Percentiles rank a stretch among this genome's conserved stretches.
Conservation (phyloP, 2,329 filamentous ascomycete genomes). For the Biscogniauxia marginata region DNA sequence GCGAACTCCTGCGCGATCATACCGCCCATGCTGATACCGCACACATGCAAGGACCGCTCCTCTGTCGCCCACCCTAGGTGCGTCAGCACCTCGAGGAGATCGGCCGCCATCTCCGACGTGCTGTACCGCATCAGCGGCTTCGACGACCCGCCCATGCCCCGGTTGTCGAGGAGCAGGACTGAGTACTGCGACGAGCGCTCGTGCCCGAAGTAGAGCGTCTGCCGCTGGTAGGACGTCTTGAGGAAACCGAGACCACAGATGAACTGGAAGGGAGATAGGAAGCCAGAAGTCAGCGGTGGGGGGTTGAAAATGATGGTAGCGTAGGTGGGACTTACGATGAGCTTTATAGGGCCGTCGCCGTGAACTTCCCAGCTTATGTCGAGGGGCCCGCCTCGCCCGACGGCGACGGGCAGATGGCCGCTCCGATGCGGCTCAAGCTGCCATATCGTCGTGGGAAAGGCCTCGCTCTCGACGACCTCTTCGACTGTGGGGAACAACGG, state of each 20-base stretch:
- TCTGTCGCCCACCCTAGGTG: slow-evolving; percentile 62
- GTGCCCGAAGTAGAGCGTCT: slow-evolving; percentile 81
- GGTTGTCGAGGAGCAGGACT: slow-evolving; percentile 77
- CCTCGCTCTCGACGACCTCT: slow-evolving; percentile 51
- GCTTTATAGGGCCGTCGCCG: slow-evolving; percentile 67
- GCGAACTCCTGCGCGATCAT: slow-evolving; percentile 89
- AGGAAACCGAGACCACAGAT: slow-evolving; percentile 76
- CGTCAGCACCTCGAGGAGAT: slow-evolving; percentile 66
- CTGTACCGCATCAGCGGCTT: slow-evolving; percentile 77
- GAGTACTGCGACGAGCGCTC: slow-evolving; percentile 65
- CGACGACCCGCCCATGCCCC: slow-evolving; percentile 78
- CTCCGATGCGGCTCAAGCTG: slow-evolving; percentile 63
- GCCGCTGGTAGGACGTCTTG: slow-evolving; percentile 73
- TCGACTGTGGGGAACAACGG: slow-evolving; percentile 24
- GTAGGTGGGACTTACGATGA: slow-evolving; percentile 60
- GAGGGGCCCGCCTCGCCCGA: slow-evolving; percentile 70
- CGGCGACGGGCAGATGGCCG: slow-evolving; percentile 64
- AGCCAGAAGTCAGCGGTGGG: background rate
- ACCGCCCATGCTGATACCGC: slow-evolving; percentile 81
- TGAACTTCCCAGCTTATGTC: slow-evolving; percentile 79
- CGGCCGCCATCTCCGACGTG: slow-evolving; percentile 80
- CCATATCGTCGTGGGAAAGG: slow-evolving; percentile 67
- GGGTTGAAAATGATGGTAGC: background rate
- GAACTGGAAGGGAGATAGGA: slow-evolving; percentile 49
- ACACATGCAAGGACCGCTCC: slow-evolving; percentile 57